Base-by-base conservation (phyloP, 352 stramenopile genomes). In the Pythium oligandrum region DNA sequence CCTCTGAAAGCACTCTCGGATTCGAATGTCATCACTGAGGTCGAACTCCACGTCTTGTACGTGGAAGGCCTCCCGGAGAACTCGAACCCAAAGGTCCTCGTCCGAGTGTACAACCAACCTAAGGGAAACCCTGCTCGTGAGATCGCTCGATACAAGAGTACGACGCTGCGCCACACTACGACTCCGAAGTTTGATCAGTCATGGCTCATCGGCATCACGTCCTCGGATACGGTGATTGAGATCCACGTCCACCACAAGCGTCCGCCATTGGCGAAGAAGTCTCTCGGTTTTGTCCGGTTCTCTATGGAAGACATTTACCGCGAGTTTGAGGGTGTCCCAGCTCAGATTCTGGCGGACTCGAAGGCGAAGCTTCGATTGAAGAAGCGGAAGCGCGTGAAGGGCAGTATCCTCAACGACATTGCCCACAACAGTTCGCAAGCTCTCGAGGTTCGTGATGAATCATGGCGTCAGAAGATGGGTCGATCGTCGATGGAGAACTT, bases 221-320 rank as follows among this genome's bases (percentile, higher is more conserved):
- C 78, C 37, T 44, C 79, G 32, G 78, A 93, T 49, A 93, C 83
- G 57, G 77, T 81, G 31, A 70, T 95, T n/a, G 80, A 93, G 39
- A 59, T 95, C 4, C 75, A 81, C 48, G 76, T 95, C 6, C 83
- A 76, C 48, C 84, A 95, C 63, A 95, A 95, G 59, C 82, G 84
- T 36, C 91, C 91, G 63, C 84, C 84, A n/a, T 39, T 93, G 36
- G 73, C 78, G 34, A 89, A 90, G 55, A 95, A 95, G 55, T 64
- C 67, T 4, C 66, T 95, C 7, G 84, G 84, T 4, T 83, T 68
- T 52, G 59, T 93, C 42, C 69, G 73, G 4, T 78, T 92, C 42
- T 90, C 82, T 26, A 76, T 93, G 50, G 78, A 95, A 42, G 78
- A 95, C n/a, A 88, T 95, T 36, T 93, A 90, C 55, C 78, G 79